A percentile compares a stretch with the other conserved stretches of the same genome.
Conservation (phyloP, 352 stramenopile genomes). For the Elongisporangium anandrum region DNA sequence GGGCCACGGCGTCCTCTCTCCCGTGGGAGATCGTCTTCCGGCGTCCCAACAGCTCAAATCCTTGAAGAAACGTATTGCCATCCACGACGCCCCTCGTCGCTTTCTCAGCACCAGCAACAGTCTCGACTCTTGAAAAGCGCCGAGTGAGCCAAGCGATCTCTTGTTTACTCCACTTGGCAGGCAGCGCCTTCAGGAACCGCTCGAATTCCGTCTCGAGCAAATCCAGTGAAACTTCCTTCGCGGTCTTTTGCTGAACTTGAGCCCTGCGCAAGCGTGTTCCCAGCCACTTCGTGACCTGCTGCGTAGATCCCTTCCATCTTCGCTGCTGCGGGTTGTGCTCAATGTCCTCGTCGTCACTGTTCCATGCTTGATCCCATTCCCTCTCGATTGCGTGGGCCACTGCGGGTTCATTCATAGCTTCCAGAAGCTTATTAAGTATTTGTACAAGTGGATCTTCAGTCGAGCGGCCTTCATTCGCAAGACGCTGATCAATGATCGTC, state of each 20-base stretch:
- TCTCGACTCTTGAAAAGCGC: constrained; percentile 10
- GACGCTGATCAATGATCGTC: constrained; percentile 13
- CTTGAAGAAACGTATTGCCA: constrained; percentile 29
- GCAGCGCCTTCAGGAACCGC: constrained; percentile 30
- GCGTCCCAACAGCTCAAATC: constrained; percentile 27
- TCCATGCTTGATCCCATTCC: constrained; percentile 22
- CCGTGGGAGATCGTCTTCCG: constrained; percentile 21
- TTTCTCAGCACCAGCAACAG: constrained; percentile 1
- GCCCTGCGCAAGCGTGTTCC: constrained; percentile 25
- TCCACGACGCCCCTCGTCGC: constrained; percentile 10
- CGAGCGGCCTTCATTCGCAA: neutral
- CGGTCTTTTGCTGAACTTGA: constrained; percentile 1
- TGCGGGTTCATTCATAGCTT: constrained; percentile 15
- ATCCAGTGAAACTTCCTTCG: constrained; percentile 2
- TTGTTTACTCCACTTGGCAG: constrained; percentile 31
- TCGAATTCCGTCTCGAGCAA: constrained; percentile 32
- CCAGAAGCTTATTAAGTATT: constrained; percentile 20
- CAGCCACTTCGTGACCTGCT: constrained; percentile 42
- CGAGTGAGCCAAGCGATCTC: constrained; percentile 23
- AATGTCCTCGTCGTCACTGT: constrained; percentile 20
- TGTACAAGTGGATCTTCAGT: neutral
- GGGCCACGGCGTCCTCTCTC: constrained; percentile 14
- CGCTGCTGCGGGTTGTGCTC: constrained; percentile 7
- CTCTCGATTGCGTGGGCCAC: constrained; percentile 6
- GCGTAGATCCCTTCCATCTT: constrained; percentile 42